Conservation (phyloP, 78 protist genomes). For the Bigelowiella natans region DNA sequence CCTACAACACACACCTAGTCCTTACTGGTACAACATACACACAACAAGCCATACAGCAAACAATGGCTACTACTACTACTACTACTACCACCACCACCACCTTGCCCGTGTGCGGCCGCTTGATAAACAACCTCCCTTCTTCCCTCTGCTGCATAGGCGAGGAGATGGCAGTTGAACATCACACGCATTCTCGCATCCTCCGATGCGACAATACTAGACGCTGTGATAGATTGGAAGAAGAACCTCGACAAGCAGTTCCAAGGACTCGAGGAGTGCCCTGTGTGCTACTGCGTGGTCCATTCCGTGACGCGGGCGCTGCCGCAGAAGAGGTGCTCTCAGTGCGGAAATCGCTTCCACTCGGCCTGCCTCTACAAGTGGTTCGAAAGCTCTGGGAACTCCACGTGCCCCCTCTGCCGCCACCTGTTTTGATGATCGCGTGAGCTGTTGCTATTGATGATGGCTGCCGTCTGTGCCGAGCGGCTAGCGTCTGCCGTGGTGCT, state of each 20-base stretch:
- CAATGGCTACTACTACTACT: too few relatives aligned
- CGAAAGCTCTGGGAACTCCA: conserved; percentile 38
- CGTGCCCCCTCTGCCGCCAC: conserved; percentile 58
- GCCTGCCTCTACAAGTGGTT: conserved; percentile 71
- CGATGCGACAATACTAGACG: not conserved
- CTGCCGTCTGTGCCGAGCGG: too few relatives aligned
- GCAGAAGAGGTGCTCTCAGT: conserved; percentile 42
- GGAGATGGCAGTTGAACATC: not conserved
- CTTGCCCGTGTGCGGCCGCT: too few relatives aligned
- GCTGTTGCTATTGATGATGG: too few relatives aligned
- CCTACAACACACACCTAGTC: too few relatives aligned
- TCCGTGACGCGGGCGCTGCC: conserved; percentile 44
- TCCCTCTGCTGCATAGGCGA: too few relatives aligned
- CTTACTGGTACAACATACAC: too few relatives aligned
- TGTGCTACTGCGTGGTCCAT: conserved; percentile 61
- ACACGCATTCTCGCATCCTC: not conserved
- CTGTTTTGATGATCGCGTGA: conserved; percentile 19
- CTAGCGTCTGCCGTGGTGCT: too few relatives aligned
- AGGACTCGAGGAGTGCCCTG: conserved; percentile 72
- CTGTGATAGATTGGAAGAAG: not conserved
- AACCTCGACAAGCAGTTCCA: not conserved
- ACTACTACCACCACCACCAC: too few relatives aligned
- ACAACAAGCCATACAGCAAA: too few relatives aligned
- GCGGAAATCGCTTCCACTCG: conserved; percentile 29
- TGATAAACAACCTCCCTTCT: too few relatives aligned